Evolutionary conservation across 805 yeast species (phyloP).

Genomic region (Wickerhamiella nectarea): DNA sequence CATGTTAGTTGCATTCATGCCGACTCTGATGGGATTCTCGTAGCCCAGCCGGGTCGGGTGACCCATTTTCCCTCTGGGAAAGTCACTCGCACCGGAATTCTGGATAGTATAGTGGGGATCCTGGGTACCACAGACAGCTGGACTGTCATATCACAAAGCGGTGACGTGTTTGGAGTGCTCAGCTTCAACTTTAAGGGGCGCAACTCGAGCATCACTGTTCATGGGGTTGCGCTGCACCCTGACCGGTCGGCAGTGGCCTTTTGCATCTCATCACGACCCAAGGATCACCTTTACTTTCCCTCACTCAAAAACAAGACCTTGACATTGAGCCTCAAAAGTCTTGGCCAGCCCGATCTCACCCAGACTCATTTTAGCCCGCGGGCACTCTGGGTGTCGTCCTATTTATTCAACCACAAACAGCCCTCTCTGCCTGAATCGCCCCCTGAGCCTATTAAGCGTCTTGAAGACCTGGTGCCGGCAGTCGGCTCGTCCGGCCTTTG

Average conservation of each 20-base stretch:
- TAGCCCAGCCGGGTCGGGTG: constrained; percentile 4
- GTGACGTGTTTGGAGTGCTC: not conserved
- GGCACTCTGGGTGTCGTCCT: constrained; percentile 1
- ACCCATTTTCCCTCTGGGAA: constrained; percentile 1
- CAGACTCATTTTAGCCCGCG: not conserved
- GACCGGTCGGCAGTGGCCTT: not conserved
- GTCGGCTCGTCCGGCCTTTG: not conserved
- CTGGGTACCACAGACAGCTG: not conserved
- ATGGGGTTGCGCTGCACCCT: not conserved
- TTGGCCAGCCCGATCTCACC: not conserved
- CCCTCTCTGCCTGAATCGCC: not conserved
- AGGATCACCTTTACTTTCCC: not conserved
- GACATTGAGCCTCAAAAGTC: not conserved
- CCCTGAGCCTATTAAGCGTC: not conserved
- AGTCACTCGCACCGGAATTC: not conserved
- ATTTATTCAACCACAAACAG: not conserved
- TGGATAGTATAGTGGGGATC: not conserved
- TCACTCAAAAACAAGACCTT: not conserved
- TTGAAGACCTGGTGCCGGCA: not conserved
- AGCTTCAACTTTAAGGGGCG: not conserved
- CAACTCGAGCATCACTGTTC: not conserved
- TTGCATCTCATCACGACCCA: constrained; percentile 1
- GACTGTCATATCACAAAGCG: not conserved
- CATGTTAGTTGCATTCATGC: not conserved
- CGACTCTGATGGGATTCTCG: not conserved